Conservation (phyloP, 2,329 filamentous ascomycete species). For the Penicillium sp. region DNA sequence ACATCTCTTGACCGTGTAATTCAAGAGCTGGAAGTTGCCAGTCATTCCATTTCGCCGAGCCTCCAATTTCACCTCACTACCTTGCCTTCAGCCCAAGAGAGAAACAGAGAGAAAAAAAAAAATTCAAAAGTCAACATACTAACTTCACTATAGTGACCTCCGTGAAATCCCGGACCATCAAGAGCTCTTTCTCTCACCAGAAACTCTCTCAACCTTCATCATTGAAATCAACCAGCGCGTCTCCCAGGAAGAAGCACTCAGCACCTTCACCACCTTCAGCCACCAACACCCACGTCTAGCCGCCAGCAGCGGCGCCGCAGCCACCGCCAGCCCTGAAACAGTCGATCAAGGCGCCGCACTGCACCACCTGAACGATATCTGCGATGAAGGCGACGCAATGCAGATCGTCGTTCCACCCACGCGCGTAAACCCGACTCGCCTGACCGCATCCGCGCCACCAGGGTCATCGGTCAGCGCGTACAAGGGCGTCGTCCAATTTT, state of each 20-base stretch:
- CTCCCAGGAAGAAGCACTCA: constrained; percentile 39
- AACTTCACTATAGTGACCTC: constrained; percentile 32
- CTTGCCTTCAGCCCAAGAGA: not conserved
- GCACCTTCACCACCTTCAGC: constrained; percentile 26
- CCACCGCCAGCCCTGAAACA: constrained; percentile 55
- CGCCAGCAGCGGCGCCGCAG: constrained; percentile 47
- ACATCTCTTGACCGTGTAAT: not conserved
- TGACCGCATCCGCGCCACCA: constrained; percentile 36
- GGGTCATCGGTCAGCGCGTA: constrained; percentile 28
- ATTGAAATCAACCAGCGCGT: constrained; percentile 89
- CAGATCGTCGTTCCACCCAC: constrained; percentile 69
- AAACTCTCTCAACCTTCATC: constrained; percentile 84
- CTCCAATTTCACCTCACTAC: not conserved
- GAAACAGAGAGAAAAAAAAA: not conserved
- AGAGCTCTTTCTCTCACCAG: constrained; percentile 84
- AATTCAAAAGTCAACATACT: constrained; percentile 11
- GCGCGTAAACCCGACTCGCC: constrained; percentile 58
- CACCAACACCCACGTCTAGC: constrained; percentile 25
- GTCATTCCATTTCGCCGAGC: not conserved
- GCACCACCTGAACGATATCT: constrained; percentile 65
- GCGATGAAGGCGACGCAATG: constrained; percentile 65
- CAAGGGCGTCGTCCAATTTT: constrained; percentile 36
- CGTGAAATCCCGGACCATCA: constrained; percentile 64
- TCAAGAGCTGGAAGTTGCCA: not conserved
- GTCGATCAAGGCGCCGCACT: constrained; percentile 70